Percentiles rank a stretch among this genome's conserved stretches.
These are phyloP conservation scores for Monosporascus sp. DNA, from an alignment of 2,329 filamentous ascomycete genomes.

Conservation along the genomic window DNA sequence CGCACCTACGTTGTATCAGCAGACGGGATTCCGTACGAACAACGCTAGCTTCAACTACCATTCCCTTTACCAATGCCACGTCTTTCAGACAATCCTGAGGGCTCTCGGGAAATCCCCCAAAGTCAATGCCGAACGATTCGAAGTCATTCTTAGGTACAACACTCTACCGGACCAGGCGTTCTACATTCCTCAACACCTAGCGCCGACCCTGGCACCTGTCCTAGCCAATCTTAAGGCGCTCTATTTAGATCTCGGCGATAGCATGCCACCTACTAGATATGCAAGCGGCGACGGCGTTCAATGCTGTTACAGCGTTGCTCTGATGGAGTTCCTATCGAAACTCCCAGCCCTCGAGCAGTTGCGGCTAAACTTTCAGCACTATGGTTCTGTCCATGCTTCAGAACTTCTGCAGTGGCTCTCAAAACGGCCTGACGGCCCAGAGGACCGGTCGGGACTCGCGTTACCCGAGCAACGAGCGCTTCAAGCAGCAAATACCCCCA, in stretches of 20 bases:
- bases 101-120: slow-evolving; percentile 35
- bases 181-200: slow-evolving; percentile 35
- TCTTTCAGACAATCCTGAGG: slow-evolving; percentile 37
- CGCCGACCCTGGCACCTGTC: slow-evolving; percentile 32
- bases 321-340: slow-evolving; percentile 34
- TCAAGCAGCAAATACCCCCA: slow-evolving; percentile 1
- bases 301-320: slow-evolving; percentile 6
- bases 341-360: slow-evolving; percentile 43
- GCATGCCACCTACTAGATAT: slow-evolving; percentile 1
- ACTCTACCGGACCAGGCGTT: slow-evolving; percentile 40
- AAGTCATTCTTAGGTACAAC: slow-evolving; percentile 37
- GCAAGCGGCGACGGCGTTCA: neutral
- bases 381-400: slow-evolving; percentile 6
- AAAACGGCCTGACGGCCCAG: slow-evolving; percentile 1
- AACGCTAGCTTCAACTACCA: slow-evolving; percentile 4
- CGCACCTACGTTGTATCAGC: slow-evolving; percentile 29
- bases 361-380: slow-evolving; percentile 43
- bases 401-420: slow-evolving; percentile 37
- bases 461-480: neutral
- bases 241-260: slow-evolving; percentile 30
- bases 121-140: slow-evolving; percentile 35
- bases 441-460: neutral
- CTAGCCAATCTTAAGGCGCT: slow-evolving; percentile 42
- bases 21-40: slow-evolving; percentile 20
- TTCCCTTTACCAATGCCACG: slow-evolving; percentile 21